These are phyloP conservation scores for Phytomonas sp. DNA, from an alignment of 208 protist species.

Conservation along the genomic window DNA sequence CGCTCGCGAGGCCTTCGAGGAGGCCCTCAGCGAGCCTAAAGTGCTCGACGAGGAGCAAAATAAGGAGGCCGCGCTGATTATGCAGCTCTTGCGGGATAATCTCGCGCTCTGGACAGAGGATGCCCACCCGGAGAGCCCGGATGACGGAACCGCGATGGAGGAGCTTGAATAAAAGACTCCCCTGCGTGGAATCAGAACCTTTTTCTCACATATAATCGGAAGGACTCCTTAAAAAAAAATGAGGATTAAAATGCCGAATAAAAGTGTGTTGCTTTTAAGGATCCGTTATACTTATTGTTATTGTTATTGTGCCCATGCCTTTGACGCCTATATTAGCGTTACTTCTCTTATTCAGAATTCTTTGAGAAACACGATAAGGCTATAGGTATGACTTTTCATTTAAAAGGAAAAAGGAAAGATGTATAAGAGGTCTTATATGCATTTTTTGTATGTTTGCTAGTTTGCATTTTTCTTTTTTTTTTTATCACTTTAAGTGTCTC, in stretches of 20 bases:
- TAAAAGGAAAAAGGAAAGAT: slow-evolving; percentile 17
- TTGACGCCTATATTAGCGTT: background rate
- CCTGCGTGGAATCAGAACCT: background rate
- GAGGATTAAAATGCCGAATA: slow-evolving; percentile 6
- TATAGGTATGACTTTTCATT: slow-evolving; percentile 7
- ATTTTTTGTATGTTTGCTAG: slow-evolving; percentile 5
- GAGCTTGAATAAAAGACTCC: slow-evolving; percentile 65
- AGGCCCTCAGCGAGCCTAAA: slow-evolving; percentile 95
- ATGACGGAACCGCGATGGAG: slow-evolving; percentile 82
- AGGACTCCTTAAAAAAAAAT: slow-evolving; percentile 1
- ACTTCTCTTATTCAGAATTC: background rate
- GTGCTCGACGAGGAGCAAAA: slow-evolving; percentile 96
- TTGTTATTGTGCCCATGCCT: slow-evolving; percentile 4
- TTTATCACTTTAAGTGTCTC: background rate
- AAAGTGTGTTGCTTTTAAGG: background rate
- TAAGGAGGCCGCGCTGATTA: slow-evolving; percentile 99
- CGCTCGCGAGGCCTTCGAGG: slow-evolving; percentile 96
- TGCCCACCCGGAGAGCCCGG: slow-evolving; percentile 64
- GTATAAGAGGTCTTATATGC: slow-evolving; percentile 12
- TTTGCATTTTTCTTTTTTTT: slow-evolving; percentile 9
- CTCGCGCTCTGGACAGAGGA: slow-evolving; percentile 97
- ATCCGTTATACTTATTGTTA: slow-evolving; percentile 9
- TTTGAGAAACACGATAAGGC: background rate
- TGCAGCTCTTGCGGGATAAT: slow-evolving; percentile 99
- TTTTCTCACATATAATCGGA: background rate